Conservation (phyloP, 148 eudicot species). For the Cornus kousa region DNA sequence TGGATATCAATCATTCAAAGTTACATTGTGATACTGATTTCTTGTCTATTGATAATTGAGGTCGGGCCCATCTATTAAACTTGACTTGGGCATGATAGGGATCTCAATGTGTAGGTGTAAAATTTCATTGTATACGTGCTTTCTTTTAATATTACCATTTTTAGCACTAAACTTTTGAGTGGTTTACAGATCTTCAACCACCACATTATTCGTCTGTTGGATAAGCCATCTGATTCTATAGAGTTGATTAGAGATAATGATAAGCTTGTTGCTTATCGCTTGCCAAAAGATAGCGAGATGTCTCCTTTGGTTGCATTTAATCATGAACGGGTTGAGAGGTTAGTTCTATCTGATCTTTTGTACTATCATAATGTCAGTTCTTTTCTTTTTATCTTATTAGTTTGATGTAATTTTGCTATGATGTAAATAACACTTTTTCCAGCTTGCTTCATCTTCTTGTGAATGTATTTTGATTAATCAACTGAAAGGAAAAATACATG, state of each 20-base stretch:
- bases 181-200: constrained; percentile 55
- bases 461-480: not conserved
- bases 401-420: not conserved
- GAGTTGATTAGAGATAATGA: constrained; percentile 71
- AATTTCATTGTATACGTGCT: not conserved
- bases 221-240: constrained; percentile 51
- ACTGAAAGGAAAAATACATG: not conserved
- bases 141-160: constrained; percentile 3
- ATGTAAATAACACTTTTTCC: not conserved
- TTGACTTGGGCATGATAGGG: not conserved
- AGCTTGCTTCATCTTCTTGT: not conserved
- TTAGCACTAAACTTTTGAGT: constrained; percentile 11
- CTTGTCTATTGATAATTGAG: not conserved
- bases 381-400: not conserved
- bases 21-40: not conserved
- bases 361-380: not conserved
- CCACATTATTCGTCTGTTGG: constrained; percentile 49
- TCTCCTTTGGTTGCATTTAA: constrained; percentile 60
- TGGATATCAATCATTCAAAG: not conserved
- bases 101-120: not conserved
- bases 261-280: constrained; percentile 74
- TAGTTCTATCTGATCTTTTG: no score
- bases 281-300: constrained; percentile 51
- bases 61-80: not conserved
- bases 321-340: constrained; percentile 33